A percentile compares a stretch with the other conserved stretches of the same genome.
phyloP scores from a whole-genome alignment of 345 rosid species.

The Xanthoceras sorbifolium region DNA sequence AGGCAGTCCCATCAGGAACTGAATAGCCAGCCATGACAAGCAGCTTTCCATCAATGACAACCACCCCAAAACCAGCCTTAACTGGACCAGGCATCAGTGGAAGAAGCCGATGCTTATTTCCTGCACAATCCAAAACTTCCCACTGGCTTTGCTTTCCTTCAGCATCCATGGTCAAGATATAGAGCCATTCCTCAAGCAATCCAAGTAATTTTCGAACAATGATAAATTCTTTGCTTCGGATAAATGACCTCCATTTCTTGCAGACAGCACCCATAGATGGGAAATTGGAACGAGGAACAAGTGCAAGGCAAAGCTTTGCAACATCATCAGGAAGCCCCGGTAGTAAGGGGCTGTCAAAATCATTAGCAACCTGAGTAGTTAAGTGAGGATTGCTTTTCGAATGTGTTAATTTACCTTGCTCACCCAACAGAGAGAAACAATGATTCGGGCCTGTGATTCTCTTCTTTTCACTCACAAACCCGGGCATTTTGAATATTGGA shows the following conservation, averaged over 20 bases:
- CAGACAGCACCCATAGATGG: conserved; percentile 79
- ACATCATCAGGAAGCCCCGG: conserved; percentile 95
- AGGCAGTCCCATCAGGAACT: conserved; percentile 43
- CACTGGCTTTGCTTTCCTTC: conserved; percentile 75
- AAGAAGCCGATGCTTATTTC: conserved; percentile 55
- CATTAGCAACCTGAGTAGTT: conserved; percentile 38
- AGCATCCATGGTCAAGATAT: conserved; percentile 59
- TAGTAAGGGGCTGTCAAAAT: conserved; percentile 46
- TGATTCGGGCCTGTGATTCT: conserved; percentile 34
- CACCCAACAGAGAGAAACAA: conserved; percentile 35
- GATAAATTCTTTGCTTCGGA: conserved; percentile 81
- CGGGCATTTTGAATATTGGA: conserved; percentile 41
- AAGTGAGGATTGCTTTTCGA: conserved; percentile 39
- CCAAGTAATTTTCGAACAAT: conserved; percentile 66
- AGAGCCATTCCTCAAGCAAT: conserved; percentile 84
- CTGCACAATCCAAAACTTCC: conserved; percentile 76
- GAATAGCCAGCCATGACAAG: conserved; percentile 77
- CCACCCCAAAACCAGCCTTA: conserved; percentile 73
- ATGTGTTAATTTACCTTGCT: conserved; percentile 24
- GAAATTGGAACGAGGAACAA: conserved; percentile 69
- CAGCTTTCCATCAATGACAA: conserved; percentile 72
- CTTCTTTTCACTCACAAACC: conserved; percentile 55
- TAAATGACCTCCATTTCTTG: conserved; percentile 82
- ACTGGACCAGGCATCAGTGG: conserved; percentile 79
- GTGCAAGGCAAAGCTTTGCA: conserved; percentile 77